Conservation (phyloP, 2,329 filamentous ascomycete genomes). For the Zopfia rhizophila region DNA sequence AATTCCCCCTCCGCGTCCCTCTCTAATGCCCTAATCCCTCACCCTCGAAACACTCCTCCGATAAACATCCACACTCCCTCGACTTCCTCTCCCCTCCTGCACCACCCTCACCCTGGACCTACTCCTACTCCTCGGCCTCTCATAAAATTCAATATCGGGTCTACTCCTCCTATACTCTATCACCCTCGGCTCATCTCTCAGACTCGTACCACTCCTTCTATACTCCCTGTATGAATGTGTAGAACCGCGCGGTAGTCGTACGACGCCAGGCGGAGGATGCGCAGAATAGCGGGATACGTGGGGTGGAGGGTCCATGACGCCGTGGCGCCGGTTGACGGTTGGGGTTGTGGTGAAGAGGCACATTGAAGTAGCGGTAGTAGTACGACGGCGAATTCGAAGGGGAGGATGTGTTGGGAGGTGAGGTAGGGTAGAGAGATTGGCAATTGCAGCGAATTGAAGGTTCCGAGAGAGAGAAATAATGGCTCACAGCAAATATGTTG, state of each 20-base stretch:
- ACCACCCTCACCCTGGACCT: slow-evolving; percentile 36
- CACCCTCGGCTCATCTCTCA: slow-evolving; percentile 29
- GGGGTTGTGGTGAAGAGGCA: slow-evolving; percentile 44
- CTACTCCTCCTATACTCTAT: slow-evolving; percentile 33
- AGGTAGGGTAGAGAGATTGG: no score
- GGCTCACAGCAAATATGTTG: no score
- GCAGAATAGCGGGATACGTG: slow-evolving; percentile 44
- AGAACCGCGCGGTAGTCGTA: slow-evolving; percentile 42
- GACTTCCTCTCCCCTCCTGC: slow-evolving; percentile 33
- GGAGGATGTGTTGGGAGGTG: no score
- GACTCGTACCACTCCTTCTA: slow-evolving; percentile 24
- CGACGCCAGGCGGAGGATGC: slow-evolving; percentile 44
- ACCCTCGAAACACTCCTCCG: slow-evolving; percentile 12
- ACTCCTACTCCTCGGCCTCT: slow-evolving; percentile 20
- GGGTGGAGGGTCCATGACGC: slow-evolving; percentile 43
- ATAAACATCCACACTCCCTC: slow-evolving; percentile 35
- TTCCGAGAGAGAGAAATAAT: no score
- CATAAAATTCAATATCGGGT: slow-evolving; percentile 13
- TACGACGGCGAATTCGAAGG: no score
- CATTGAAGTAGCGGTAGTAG: no score
- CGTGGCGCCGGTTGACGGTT: slow-evolving; percentile 29
- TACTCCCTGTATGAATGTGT: slow-evolving; percentile 33
- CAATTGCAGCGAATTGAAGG: no score
- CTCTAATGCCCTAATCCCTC: no score
- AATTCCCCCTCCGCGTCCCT: no score